Percentiles rank a stretch among this genome's conserved stretches.
These are phyloP conservation scores for Glycine latifolia DNA, from an alignment of 306 rosid genomes.

Conservation along the genomic window DNA sequence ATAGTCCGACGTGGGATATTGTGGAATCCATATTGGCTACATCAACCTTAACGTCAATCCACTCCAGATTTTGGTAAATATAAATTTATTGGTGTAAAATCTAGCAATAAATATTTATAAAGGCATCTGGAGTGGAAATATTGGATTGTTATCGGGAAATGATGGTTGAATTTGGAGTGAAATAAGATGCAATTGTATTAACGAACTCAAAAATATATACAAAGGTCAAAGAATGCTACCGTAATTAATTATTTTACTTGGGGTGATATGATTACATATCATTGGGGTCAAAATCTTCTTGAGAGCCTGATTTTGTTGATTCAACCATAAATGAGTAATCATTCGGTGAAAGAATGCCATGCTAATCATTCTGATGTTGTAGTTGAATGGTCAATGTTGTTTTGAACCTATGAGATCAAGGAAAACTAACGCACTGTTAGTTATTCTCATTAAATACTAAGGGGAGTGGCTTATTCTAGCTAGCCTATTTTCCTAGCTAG, in stretches of 20 bases:
- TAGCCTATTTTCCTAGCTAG: not conserved
- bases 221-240: not conserved
- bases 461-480: slow-evolving; percentile 2
- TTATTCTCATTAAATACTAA: not conserved
- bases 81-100: not conserved
- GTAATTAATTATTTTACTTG: not conserved
- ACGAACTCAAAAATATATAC: not conserved
- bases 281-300: not conserved
- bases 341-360: slow-evolving; percentile 28
- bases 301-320: not conserved
- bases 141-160: no score
- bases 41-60: no score
- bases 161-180: no score
- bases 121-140: no score
- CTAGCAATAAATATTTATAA: not conserved
- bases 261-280: not conserved
- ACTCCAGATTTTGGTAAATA: no score
- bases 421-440: not conserved
- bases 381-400: no score
- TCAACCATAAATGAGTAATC: slow-evolving; percentile 18
- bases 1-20: no score
- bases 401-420: not conserved
- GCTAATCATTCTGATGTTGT: not conserved
- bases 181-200: not conserved
- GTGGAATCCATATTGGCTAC: no score